phyloP scores from a whole-genome alignment of 257 asterid species.

The Lycium barbarum region DNA sequence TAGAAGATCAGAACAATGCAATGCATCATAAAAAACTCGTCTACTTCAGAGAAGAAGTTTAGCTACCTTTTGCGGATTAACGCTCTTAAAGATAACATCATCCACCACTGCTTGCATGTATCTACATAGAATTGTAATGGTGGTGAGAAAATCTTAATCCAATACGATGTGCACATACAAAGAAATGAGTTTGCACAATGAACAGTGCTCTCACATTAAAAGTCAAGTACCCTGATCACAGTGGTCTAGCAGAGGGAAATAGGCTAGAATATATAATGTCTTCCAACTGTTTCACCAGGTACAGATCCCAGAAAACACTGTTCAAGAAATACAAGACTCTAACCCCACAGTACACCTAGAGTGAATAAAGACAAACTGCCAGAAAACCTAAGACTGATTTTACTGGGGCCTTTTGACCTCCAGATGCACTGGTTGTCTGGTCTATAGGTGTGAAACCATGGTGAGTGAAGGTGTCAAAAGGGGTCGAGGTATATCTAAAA shows the following conservation, averaged over 20 bases:
- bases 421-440: constrained; percentile 12
- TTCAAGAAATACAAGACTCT: background rate
- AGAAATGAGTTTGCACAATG: background rate
- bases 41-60: constrained; percentile 31
- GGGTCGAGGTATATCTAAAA: background rate
- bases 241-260: constrained; percentile 22
- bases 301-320: constrained; percentile 22
- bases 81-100: constrained; percentile 75
- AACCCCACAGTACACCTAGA: background rate
- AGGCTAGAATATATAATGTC: background rate
- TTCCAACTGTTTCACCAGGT: background rate
- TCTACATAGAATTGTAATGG: constrained; percentile 50
- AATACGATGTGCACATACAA: background rate
- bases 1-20: constrained; percentile 29
- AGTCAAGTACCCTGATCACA: constrained; percentile 6
- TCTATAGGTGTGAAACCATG: background rate
- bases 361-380: constrained; percentile 1
- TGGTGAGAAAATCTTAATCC: constrained; percentile 20
- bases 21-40: background rate
- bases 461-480: background rate
- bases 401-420: background rate
- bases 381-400: background rate
- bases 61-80: constrained; percentile 76
- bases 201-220: background rate
- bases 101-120: constrained; percentile 97